phyloP scores from a whole-genome alignment of 2,329 filamentous ascomycete genomes.

The Curvularia lunata region DNA sequence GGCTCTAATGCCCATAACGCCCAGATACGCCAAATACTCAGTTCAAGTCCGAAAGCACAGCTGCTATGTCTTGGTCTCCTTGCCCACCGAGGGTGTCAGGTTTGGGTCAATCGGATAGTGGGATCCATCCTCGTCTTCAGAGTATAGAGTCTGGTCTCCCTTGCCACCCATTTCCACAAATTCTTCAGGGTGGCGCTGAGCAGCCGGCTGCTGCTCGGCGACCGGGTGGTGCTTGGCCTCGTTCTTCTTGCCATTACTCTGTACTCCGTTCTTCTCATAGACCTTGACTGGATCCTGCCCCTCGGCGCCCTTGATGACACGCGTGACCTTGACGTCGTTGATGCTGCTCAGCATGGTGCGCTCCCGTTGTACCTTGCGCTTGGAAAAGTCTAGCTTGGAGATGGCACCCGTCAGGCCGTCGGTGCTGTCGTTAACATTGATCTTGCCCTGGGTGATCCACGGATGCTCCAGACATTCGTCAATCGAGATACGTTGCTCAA shows the following conservation, averaged over 20 bases:
- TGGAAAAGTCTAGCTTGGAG: constrained; percentile 79
- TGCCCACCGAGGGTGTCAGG: constrained; percentile 17
- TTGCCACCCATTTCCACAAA: constrained; percentile 87
- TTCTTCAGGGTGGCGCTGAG: constrained; percentile 71
- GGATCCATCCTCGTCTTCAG: constrained; percentile 62
- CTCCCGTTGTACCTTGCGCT: constrained; percentile 79
- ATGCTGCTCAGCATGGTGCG: constrained; percentile 83
- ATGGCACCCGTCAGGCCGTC: constrained; percentile 91
- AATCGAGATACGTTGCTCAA: constrained; percentile 81
- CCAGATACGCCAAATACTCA: constrained; percentile 15
- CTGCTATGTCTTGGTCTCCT: neutral
- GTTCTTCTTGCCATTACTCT: constrained; percentile 32
- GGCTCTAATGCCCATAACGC: constrained; percentile 24
- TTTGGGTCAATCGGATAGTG: constrained; percentile 41
- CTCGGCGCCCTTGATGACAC: constrained; percentile 63
- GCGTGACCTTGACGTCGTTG: constrained; percentile 72
- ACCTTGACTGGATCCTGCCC: constrained; percentile 55
- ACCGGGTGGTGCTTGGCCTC: constrained; percentile 16
- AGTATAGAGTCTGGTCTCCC: constrained; percentile 79
- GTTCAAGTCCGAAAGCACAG: neutral
- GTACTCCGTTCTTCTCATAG: constrained; percentile 47
- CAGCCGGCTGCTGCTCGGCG: constrained; percentile 70
- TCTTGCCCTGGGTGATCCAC: constrained; percentile 71
- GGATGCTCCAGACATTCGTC: constrained; percentile 91
- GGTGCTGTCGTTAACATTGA: constrained; percentile 79